These are phyloP conservation scores for Hordeum pubiflorum DNA, from an alignment of 202 grass and related monocot genomes.

Conservation along the genomic window DNA sequence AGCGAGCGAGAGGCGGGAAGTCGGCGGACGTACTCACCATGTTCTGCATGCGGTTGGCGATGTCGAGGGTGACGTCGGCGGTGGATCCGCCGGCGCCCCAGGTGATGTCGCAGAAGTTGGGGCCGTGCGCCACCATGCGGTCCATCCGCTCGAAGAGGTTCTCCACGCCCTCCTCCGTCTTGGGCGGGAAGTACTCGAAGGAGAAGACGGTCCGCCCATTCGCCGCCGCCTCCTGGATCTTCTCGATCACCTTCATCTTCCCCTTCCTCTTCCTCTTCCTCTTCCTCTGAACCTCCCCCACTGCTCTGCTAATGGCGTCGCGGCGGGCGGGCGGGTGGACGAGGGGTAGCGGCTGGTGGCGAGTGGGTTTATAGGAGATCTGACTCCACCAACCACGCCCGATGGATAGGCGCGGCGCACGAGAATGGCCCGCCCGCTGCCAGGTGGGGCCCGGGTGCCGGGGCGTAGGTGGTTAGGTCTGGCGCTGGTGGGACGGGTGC, in stretches of 20 bases:
- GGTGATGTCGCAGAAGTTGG: conserved; percentile 88
- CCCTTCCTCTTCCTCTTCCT: background rate
- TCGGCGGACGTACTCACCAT: conserved; percentile 32
- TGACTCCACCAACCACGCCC: conserved; percentile 27
- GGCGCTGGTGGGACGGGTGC: background rate
- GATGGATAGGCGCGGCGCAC: background rate
- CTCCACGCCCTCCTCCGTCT: conserved; percentile 73
- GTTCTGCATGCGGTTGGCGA: conserved; percentile 85
- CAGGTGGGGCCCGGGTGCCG: background rate
- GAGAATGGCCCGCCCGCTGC: background rate
- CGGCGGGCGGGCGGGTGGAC: background rate
- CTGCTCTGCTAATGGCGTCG: conserved; percentile 16
- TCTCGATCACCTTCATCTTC: conserved; percentile 92
- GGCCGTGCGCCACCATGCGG: conserved; percentile 77
- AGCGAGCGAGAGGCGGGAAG: too few species aligned
- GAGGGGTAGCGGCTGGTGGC: background rate
- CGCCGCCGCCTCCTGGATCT: conserved; percentile 34
- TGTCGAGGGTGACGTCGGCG: conserved; percentile 79
- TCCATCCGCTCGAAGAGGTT: conserved; percentile 93
- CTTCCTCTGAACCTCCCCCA: background rate
- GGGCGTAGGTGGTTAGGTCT: fast-evolving
- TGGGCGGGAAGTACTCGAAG: conserved; percentile 89
- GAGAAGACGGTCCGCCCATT: conserved; percentile 73
- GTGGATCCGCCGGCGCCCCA: conserved; percentile 92
- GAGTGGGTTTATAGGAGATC: conserved; percentile 40